Percentiles rank a stretch among this genome's conserved stretches.
Evolutionary conservation across 1,284 basidiomycete species (phyloP).

Genomic region (Apiotrichum sp.): DNA sequence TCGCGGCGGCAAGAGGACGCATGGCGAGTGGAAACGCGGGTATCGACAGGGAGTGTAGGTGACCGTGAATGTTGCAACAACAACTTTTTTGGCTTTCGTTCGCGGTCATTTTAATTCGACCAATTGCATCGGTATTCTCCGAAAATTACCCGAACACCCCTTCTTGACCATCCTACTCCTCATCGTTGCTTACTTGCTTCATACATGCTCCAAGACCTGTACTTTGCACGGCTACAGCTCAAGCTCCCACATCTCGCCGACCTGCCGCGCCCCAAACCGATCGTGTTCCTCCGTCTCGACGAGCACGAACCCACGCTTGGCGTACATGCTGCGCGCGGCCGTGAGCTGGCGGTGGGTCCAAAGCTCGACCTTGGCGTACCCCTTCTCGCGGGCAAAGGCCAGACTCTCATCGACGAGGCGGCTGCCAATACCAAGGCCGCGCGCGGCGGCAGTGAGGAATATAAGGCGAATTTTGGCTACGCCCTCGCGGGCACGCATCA

Average conservation of each 20-base stretch:
- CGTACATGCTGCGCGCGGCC: conserved; percentile 11
- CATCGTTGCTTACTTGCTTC: no score
- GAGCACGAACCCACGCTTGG: conserved; percentile 8
- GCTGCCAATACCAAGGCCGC: conserved; percentile 9
- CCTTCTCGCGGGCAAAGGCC: conserved; percentile 3
- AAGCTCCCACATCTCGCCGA: conserved; percentile 10
- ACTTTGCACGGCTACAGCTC: neutral
- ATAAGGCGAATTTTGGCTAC: conserved; percentile 12
- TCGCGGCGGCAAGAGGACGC: no score
- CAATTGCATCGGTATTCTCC: no score
- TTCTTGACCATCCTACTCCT: no score
- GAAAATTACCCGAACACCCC: no score
- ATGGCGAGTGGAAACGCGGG: no score
- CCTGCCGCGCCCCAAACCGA: neutral
- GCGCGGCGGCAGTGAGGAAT: neutral
- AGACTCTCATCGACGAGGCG: conserved; percentile 11
- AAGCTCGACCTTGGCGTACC: conserved; percentile 10
- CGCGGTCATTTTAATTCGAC: no score
- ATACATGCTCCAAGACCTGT: no score
- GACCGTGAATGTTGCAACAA: no score
- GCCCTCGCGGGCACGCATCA: neutral
- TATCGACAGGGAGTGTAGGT: no score
- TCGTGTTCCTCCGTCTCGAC: neutral
- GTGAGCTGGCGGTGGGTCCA: conserved; percentile 13
- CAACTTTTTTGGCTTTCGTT: no score